Evolutionary conservation across 495 filamentous ascomycete species (phyloP).

Genomic region (Amorphotheca resinae): DNA sequence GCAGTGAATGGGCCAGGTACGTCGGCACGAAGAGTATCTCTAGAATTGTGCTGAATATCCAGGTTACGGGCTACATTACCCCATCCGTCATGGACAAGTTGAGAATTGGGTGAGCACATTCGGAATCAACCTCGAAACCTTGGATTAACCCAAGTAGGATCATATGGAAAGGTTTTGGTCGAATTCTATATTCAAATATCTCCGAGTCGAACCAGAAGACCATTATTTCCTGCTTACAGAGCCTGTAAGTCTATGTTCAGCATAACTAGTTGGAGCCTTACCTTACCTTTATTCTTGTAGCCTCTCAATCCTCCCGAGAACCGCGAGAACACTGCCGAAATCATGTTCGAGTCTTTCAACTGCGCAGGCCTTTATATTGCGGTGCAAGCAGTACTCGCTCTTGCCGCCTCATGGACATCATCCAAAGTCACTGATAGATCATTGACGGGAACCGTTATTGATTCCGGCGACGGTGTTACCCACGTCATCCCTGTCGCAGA

Average conservation of each 20-base stretch:
- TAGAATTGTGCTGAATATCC: constrained; percentile 17
- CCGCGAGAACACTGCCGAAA: constrained; percentile 97
- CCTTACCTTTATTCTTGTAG: constrained; percentile 29
- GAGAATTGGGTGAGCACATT: constrained; percentile 72
- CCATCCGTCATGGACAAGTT: constrained; percentile 93
- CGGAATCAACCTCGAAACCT: not conserved
- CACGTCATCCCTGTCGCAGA: constrained; percentile 98
- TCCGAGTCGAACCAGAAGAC: constrained; percentile 94
- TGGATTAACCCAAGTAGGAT: constrained; percentile 43
- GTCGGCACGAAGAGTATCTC: constrained; percentile 9
- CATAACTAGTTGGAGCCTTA: constrained; percentile 2
- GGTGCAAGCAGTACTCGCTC: constrained; percentile 90
- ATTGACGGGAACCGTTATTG: constrained; percentile 95
- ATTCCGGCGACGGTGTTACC: constrained; percentile 94
- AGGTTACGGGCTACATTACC: constrained; percentile 94
- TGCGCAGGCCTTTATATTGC: constrained; percentile 98
- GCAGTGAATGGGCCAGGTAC: constrained; percentile 71
- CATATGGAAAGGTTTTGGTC: constrained; percentile 99
- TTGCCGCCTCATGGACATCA: constrained; percentile 96
- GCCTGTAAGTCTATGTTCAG: constrained; percentile 48
- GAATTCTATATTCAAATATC: constrained; percentile 98
- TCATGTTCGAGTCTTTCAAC: constrained; percentile 99
- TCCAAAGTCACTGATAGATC: constrained; percentile 94
- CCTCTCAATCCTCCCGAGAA: constrained; percentile 97
- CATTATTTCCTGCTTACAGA: constrained; percentile 97